Percentiles rank a stretch among this genome's conserved stretches.
These are phyloP conservation scores for Colletotrichum shisoi DNA, from an alignment of 2,329 filamentous ascomycete genomes.

Conservation along the genomic window DNA sequence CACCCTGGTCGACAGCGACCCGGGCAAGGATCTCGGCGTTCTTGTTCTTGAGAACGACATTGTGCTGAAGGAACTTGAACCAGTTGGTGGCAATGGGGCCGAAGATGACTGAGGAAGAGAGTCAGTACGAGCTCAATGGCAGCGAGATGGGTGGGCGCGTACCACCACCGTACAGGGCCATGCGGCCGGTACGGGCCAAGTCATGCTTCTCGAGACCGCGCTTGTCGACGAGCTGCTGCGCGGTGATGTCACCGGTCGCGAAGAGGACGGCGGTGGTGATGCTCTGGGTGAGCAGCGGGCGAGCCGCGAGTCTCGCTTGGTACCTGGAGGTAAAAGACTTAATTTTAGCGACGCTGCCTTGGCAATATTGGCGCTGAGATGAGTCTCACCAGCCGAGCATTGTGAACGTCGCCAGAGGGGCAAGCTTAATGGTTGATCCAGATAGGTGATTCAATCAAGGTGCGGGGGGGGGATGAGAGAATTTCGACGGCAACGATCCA, in stretches of 20 bases:
- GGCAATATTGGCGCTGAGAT: too few species aligned
- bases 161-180: constrained; percentile 83
- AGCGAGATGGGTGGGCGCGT: constrained; percentile 44
- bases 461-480: neutral
- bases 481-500: neutral
- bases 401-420: constrained; percentile 14
- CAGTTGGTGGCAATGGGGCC: constrained; percentile 87
- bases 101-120: constrained; percentile 69
- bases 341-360: constrained; percentile 4
- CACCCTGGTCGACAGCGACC: constrained; percentile 78
- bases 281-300: constrained; percentile 88
- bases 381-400: constrained; percentile 38
- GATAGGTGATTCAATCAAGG: neutral
- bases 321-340: constrained; percentile 64
- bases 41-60: constrained; percentile 69
- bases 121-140: constrained; percentile 8
- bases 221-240: constrained; percentile 89
- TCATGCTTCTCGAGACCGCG: constrained; percentile 81
- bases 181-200: constrained; percentile 73
- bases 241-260: constrained; percentile 86
- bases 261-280: constrained; percentile 92
- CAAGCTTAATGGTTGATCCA: neutral
- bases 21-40: constrained; percentile 79
- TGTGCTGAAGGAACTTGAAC: constrained; percentile 80
- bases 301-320: constrained; percentile 78